Conservation (phyloP, 345 rosid species). For the Hibiscus mutabilis region DNA sequence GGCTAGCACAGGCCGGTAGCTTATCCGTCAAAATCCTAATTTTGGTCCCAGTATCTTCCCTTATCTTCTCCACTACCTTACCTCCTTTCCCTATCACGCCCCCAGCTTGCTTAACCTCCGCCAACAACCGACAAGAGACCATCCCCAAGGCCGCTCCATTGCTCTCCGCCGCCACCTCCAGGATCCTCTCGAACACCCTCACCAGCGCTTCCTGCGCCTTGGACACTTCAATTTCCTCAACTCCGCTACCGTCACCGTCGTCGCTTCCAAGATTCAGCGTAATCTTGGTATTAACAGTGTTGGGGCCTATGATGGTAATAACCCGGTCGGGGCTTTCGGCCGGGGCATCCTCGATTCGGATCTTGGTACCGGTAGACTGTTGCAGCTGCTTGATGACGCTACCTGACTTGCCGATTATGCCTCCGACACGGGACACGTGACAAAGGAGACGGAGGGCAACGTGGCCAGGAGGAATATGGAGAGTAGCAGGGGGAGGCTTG, state of each 20-base stretch:
- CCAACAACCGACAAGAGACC: constrained; percentile 68
- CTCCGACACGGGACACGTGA: constrained; percentile 64
- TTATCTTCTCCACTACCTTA: constrained; percentile 66
- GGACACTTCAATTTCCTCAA: constrained; percentile 46
- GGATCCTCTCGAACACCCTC: constrained; percentile 66
- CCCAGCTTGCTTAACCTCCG: constrained; percentile 63
- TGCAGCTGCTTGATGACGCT: constrained; percentile 71
- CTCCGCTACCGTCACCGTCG: background rate
- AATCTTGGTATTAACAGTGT: constrained; percentile 22
- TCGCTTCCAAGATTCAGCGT: constrained; percentile 7
- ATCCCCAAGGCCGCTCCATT: constrained; percentile 25
- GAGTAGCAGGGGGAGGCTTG: constrained; percentile 37
- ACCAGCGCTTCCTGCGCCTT: constrained; percentile 76
- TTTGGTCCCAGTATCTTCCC: constrained; percentile 66
- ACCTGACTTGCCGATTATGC: constrained; percentile 85
- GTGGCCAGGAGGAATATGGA: constrained; percentile 45
- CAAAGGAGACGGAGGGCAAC: constrained; percentile 67
- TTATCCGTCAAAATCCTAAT: constrained; percentile 60
- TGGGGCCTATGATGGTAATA: constrained; percentile 45
- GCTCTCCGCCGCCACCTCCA: constrained; percentile 58
- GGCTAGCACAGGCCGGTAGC: constrained; percentile 57
- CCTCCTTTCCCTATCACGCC: constrained; percentile 88
- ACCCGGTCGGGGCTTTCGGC: constrained; percentile 59
- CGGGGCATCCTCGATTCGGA: constrained; percentile 74
- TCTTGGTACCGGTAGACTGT: constrained; percentile 62